Evolutionary conservation across 73 alveolate genomes (phyloP), one percentile per base, ranked within the genome.

Genomic region (Paramecium sonneborni): DNA sequence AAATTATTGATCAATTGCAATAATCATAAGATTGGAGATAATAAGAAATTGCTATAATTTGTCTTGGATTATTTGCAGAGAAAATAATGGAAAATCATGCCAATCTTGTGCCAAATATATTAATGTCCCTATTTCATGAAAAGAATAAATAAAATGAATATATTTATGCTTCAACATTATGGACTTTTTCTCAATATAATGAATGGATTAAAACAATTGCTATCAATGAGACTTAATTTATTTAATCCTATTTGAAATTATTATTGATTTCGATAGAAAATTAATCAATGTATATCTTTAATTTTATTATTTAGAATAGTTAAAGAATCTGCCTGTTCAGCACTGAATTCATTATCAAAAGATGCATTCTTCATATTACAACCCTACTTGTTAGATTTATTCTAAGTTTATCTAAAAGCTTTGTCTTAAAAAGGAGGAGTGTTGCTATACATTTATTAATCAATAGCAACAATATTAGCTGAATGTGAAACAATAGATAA

Each of bases 321-420:
- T 1, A 79, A 79, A 46, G 90, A 79, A 24, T 39, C 90, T 14
- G 90, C 76, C 5, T 79, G 69, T 11, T 79, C 69, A n/a, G 90
- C 90, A 11, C 23, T 79, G 18, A 46, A 44, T 43, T 30, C 76
- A 43, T 43, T 79, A 24, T 38, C 90, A 24, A 20, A 79, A n/a
- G 74, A 79, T 23, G 69, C 76, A 1, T 46, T 79, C 24, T 39
- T 23, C 20, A 41, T 79, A 21, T 79, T 79, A 18, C 10, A 43
- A 79, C 90, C 90, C 14, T 79, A 79, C 34, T 44, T 79, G 24
- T 21, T 44, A 41, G 90, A 79, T 23, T 39, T 79, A 39, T 79
- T 79, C 10, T 34, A 79, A 12, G 74, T 79, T 7, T 79, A 43
- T 44, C 20, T 79, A 23, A 46, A 24, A 34, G 90, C 90, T 3